A percentile compares a stretch with the other conserved stretches of the same genome.
Conservation (phyloP, 2,329 filamentous ascomycete genomes). For the Hypoxylon sp. region DNA sequence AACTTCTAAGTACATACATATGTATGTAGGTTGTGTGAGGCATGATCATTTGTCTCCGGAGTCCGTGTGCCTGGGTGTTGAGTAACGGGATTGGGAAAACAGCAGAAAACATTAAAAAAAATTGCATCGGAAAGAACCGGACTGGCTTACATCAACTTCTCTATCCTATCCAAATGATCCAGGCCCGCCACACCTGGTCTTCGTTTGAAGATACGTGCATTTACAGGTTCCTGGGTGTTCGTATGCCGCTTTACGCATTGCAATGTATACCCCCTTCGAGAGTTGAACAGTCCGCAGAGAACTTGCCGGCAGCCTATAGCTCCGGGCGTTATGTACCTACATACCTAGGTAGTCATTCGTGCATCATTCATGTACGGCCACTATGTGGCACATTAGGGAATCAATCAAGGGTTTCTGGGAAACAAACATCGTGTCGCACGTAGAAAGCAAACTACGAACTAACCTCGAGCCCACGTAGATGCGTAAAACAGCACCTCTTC, state of each 20-base stretch:
- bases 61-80: too few relatives aligned
- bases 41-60: too few relatives aligned
- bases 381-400: neutral
- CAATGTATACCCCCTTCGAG: neutral
- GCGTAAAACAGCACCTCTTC: neutral
- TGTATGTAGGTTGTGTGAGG: too few relatives aligned
- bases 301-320: neutral
- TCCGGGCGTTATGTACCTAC: neutral
- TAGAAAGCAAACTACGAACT: neutral
- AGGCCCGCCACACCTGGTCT: neutral
- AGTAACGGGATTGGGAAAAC: too few relatives aligned
- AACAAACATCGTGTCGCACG: neutral
- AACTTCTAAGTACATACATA: neutral
- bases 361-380: neutral
- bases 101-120: too few relatives aligned
- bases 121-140: neutral
- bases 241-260: neutral
- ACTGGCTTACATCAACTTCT: neutral
- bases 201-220: neutral
- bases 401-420: neutral
- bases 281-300: neutral
- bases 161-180: neutral
- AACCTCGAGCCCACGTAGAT: neutral
- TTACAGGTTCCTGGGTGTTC: neutral
- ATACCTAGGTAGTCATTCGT: neutral